phyloP scores from a whole-genome alignment of 176 grass and related monocot genomes.

The Zizania latifolia region DNA sequence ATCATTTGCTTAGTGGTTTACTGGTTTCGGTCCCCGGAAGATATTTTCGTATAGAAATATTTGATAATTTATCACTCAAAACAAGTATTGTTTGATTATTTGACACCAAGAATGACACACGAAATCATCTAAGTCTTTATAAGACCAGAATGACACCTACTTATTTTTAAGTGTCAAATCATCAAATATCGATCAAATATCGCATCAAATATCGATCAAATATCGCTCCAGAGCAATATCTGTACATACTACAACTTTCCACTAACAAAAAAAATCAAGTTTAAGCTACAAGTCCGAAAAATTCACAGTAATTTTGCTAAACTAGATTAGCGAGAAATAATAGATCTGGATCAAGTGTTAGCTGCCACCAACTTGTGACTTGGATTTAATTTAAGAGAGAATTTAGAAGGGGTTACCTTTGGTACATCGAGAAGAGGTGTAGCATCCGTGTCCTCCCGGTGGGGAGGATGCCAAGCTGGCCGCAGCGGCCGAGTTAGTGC shows the following conservation, averaged over 20 bases:
- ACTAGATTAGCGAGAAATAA: background rate
- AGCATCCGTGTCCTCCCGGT: background rate
- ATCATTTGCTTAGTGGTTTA: background rate
- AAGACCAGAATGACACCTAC: no score
- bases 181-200: no score
- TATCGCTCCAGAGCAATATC: no score
- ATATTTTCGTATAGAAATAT: background rate
- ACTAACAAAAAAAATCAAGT: background rate
- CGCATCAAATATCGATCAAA: no score
- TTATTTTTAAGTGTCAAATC: no score
- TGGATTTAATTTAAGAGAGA: background rate
- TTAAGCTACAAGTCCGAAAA: background rate
- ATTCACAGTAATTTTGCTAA: background rate
- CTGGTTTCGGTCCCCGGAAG: background rate
- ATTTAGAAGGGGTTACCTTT: background rate
- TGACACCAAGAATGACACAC: no score
- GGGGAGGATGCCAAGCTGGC: background rate
- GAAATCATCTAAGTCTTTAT: no score
- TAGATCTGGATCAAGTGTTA: background rate
- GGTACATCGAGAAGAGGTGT: background rate
- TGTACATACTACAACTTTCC: no score
- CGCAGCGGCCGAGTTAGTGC: background rate
- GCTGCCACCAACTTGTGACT: background rate
- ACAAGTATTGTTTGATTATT: no score
- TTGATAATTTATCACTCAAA: no score